A percentile compares a stretch with the other conserved stretches of the same genome.
Conservation (phyloP, 208 protist species). For the Tritrichomonas foetus region DNA sequence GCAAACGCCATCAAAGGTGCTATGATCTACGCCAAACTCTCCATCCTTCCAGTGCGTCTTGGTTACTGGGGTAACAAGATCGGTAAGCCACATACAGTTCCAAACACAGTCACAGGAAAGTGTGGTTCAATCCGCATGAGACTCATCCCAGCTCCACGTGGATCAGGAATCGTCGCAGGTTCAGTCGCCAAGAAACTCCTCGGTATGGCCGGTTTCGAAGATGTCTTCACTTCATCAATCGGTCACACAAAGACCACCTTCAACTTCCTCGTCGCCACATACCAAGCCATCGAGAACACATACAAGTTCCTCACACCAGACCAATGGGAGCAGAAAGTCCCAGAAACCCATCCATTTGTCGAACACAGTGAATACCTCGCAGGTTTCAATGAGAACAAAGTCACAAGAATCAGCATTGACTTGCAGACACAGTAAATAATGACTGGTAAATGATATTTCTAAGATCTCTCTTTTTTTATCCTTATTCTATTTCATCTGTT, state of each 20-base stretch:
- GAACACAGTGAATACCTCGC: neutral
- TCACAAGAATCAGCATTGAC: neutral
- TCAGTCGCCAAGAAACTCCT: slow-evolving; percentile 94
- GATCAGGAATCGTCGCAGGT: slow-evolving; percentile 96
- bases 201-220: slow-evolving; percentile 89
- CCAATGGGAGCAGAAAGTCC: slow-evolving; percentile 72
- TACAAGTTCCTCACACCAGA: slow-evolving; percentile 97
- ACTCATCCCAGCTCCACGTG: slow-evolving; percentile 95
- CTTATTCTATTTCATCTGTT: neutral
- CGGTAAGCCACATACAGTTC: slow-evolving; percentile 96
- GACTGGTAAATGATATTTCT: neutral
- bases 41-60: slow-evolving; percentile 90
- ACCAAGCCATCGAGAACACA: slow-evolving; percentile 85
- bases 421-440: neutral
- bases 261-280: slow-evolving; percentile 99
- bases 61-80: slow-evolving; percentile 99
- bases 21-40: slow-evolving; percentile 92
- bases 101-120: slow-evolving; percentile 95
- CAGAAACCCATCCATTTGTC: slow-evolving; percentile 9
- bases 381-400: neutral
- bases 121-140: slow-evolving; percentile 93
- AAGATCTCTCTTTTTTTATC: neutral
- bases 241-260: slow-evolving; percentile 94
- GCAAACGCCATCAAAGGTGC: slow-evolving; percentile 95
- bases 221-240: slow-evolving; percentile 91